phyloP scores from a whole-genome alignment of 371 early-diverging fungal species.

The Smittium culicis region DNA sequence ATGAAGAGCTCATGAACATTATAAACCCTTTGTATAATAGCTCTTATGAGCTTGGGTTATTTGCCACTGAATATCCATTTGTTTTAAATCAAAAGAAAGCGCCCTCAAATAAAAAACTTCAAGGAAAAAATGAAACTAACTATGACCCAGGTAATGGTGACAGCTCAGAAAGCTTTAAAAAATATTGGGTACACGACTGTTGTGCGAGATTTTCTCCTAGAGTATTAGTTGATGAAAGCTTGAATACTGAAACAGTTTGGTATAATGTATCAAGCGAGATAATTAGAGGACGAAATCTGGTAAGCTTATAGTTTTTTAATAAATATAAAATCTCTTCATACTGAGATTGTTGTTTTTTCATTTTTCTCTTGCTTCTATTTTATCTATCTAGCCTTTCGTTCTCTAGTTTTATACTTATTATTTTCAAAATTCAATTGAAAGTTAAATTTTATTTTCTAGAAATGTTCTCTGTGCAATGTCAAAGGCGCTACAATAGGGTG shows the following conservation, averaged over 20 bases:
- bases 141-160: background rate
- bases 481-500: conserved; percentile 84
- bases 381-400: too few species aligned
- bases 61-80: conserved; percentile 21
- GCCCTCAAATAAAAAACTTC: background rate
- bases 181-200: conserved; percentile 73
- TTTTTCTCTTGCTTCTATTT: too few species aligned
- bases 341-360: too few species aligned
- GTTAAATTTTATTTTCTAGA: background rate
- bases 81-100: conserved; percentile 11
- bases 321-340: too few species aligned
- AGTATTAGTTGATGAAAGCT: conserved; percentile 44
- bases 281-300: conserved; percentile 53
- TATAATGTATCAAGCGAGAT: conserved; percentile 72
- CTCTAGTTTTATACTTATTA: background rate
- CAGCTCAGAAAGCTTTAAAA: conserved; percentile 13
- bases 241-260: conserved; percentile 43
- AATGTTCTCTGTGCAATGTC: conserved; percentile 56
- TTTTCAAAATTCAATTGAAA: too few species aligned
- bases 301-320: too few species aligned
- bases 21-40: background rate
- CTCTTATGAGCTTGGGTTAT: conserved; percentile 16
- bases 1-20: background rate
- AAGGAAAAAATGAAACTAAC: background rate
- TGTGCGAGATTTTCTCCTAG: conserved; percentile 79